A percentile compares a stretch with the other conserved stretches of the same genome.
Evolutionary conservation across 2,329 filamentous ascomycete species (phyloP).

Genomic region (Byssothecium circinans): DNA sequence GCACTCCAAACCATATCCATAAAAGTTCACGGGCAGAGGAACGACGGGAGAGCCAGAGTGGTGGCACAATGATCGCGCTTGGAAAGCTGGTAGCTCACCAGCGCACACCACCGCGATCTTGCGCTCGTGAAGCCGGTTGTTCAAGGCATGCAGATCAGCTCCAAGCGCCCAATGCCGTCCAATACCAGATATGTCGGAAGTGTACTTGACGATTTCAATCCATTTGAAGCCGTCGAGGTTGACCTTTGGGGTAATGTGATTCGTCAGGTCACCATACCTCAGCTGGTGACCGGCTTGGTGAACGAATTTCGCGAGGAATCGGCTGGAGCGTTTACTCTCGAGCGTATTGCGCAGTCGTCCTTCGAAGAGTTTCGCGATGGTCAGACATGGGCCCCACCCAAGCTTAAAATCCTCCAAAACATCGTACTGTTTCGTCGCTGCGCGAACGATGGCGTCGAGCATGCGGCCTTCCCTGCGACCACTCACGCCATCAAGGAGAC

Average conservation of each 20-base stretch:
- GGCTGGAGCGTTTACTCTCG: slow-evolving; percentile 7
- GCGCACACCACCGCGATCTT: slow-evolving; percentile 9
- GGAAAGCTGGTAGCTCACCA: slow-evolving; percentile 5
- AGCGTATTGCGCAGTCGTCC: slow-evolving; percentile 5
- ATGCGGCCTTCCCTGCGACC: slow-evolving; percentile 12
- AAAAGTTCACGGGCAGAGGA: slow-evolving; percentile 8
- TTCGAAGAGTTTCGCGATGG: slow-evolving; percentile 7
- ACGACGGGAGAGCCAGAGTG: slow-evolving; percentile 1
- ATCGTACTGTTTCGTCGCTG: slow-evolving; percentile 7
- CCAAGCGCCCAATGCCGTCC: slow-evolving; percentile 11
- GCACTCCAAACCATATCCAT: slow-evolving; percentile 10
- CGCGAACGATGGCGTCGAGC: slow-evolving; percentile 11
- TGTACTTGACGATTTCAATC: slow-evolving; percentile 13
- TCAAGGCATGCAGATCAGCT: slow-evolving; percentile 11
- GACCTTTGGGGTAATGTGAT: not conserved
- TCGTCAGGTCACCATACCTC: not conserved
- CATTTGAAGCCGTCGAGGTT: slow-evolving; percentile 2
- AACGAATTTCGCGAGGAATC: slow-evolving; percentile 9
- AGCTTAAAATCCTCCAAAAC: not conserved
- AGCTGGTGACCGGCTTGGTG: slow-evolving; percentile 12
- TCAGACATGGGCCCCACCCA: slow-evolving; percentile 8
- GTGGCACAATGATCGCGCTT: not conserved
- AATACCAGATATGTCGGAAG: slow-evolving; percentile 6
- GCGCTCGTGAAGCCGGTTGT: slow-evolving; percentile 4
- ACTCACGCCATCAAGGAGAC: slow-evolving; percentile 11